Conservation (phyloP, 2,329 filamentous ascomycete genomes). For the Phialemonium atrogriseum region DNA sequence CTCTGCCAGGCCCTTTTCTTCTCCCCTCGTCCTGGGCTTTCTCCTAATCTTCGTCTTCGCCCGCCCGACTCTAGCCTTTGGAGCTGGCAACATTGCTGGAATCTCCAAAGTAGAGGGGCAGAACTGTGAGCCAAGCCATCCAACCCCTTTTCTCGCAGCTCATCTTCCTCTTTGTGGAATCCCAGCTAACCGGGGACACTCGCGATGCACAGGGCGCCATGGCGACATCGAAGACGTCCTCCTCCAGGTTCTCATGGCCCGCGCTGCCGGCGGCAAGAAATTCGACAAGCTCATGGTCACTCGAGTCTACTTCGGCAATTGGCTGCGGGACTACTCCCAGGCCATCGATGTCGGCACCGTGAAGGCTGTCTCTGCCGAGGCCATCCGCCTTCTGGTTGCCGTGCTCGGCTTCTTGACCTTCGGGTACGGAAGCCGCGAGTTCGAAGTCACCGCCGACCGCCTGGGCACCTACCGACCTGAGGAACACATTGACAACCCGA, state of each 20-base stretch:
- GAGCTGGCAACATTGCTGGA: conserved; percentile 80
- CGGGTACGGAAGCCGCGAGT: conserved; percentile 75
- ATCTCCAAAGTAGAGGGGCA: conserved; percentile 74
- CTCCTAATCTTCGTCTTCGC: conserved; percentile 59
- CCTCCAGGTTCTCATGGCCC: conserved; percentile 58
- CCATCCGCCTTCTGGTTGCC: conserved; percentile 82
- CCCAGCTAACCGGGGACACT: conserved; percentile 9
- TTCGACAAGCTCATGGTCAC: conserved; percentile 84
- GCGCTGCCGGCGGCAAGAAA: conserved; percentile 61
- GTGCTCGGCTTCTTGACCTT: conserved; percentile 86
- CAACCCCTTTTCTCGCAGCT: conserved; percentile 1
- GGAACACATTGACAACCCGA: conserved; percentile 69
- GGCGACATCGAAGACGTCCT: conserved; percentile 91
- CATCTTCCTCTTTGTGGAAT: conserved; percentile 4
- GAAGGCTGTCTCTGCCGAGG: conserved; percentile 83
- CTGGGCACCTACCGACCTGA: conserved; percentile 75
- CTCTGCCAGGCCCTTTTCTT: conserved; percentile 36
- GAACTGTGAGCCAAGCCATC: conserved; percentile 51
- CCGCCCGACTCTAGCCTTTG: conserved; percentile 66
- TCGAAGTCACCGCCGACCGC: conserved; percentile 72
- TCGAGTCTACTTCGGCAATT: conserved; percentile 92
- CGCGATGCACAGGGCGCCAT: conserved; percentile 54
- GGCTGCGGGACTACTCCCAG: conserved; percentile 88
- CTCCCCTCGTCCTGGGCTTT: conserved; percentile 45
- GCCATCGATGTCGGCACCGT: conserved; percentile 89